A percentile compares a stretch with the other conserved stretches of the same genome.
Conservation (phyloP, 169 alveolate genomes). For the Plasmodium knowlesi region DNA sequence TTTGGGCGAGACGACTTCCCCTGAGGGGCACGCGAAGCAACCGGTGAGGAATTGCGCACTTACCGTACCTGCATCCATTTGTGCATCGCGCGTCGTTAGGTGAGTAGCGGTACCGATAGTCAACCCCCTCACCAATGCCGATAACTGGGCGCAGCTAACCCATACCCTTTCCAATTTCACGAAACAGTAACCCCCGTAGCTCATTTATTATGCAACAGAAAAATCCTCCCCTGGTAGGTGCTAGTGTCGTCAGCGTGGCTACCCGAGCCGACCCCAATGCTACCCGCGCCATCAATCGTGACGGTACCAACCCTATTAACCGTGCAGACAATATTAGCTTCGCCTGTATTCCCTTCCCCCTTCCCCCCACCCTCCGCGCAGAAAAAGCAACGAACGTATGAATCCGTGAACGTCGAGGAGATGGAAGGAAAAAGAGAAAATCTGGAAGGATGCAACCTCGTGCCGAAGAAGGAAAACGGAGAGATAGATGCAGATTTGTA, state of each 20-base stretch:
- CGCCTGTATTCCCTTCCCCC: background rate
- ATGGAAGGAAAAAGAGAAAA: conserved; percentile 29
- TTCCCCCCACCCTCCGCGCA: background rate
- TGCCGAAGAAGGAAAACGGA: conserved; percentile 16
- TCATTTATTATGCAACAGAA: conserved; percentile 61
- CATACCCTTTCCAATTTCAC: background rate
- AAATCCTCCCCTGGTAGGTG: conserved; percentile 35
- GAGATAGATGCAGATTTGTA: conserved; percentile 95
- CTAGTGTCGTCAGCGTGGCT: background rate
- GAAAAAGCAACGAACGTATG: conserved; percentile 43
- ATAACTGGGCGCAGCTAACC: background rate
- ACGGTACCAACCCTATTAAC: no score
- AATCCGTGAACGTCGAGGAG: conserved; percentile 20
- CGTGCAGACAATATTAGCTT: no score
- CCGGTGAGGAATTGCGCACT: background rate
- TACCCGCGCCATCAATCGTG: no score
- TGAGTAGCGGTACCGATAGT: background rate
- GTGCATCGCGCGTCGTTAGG: background rate
- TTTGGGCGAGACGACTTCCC: background rate
- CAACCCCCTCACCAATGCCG: background rate
- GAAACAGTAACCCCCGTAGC: background rate
- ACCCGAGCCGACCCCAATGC: background rate
- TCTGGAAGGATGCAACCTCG: background rate
- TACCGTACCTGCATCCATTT: background rate
- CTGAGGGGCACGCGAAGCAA: background rate